phyloP scores from a whole-genome alignment of 805 yeast genomes.

The Saturnispora gosingensis region DNA sequence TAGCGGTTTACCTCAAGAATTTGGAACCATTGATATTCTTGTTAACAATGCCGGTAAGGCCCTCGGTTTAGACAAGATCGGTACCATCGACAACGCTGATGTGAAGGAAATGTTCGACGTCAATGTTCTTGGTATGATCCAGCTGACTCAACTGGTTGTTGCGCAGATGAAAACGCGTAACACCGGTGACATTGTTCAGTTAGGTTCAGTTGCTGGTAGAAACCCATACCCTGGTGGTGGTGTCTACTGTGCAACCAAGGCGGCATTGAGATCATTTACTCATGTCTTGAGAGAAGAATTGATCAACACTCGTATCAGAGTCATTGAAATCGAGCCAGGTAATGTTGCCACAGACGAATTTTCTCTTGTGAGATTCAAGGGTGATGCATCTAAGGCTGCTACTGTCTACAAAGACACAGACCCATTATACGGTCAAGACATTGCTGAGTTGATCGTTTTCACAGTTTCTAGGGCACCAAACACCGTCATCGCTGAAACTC shows the following conservation, averaged over 20 bases:
- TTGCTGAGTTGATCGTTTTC: conserved; percentile 67
- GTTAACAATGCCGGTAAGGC: conserved; percentile 78
- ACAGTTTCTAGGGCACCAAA: conserved; percentile 58
- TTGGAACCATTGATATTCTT: conserved; percentile 51
- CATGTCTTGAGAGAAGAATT: conserved; percentile 53
- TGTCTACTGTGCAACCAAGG: conserved; percentile 68
- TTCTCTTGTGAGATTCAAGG: conserved; percentile 53
- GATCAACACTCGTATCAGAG: conserved; percentile 46
- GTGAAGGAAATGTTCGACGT: conserved; percentile 72
- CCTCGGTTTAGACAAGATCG: conserved; percentile 68
- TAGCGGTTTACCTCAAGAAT: conserved; percentile 35
- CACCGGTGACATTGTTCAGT: conserved; percentile 62
- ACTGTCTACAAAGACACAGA: conserved; percentile 57
- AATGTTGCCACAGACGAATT: conserved; percentile 69
- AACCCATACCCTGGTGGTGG: conserved; percentile 75
- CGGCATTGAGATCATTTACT: conserved; percentile 63
- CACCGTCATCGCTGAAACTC: conserved; percentile 69
- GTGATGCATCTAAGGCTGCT: conserved; percentile 52
- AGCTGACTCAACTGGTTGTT: conserved; percentile 71
- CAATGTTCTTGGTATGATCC: conserved; percentile 79
- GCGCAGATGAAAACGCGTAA: conserved; percentile 62
- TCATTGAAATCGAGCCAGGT: conserved; percentile 72
- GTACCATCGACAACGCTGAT: conserved; percentile 54
- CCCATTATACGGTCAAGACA: conserved; percentile 64
- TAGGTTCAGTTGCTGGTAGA: conserved; percentile 74